Conservation (phyloP, 2,329 filamentous ascomycete species). For the Neopestalotiopsis sp. region DNA sequence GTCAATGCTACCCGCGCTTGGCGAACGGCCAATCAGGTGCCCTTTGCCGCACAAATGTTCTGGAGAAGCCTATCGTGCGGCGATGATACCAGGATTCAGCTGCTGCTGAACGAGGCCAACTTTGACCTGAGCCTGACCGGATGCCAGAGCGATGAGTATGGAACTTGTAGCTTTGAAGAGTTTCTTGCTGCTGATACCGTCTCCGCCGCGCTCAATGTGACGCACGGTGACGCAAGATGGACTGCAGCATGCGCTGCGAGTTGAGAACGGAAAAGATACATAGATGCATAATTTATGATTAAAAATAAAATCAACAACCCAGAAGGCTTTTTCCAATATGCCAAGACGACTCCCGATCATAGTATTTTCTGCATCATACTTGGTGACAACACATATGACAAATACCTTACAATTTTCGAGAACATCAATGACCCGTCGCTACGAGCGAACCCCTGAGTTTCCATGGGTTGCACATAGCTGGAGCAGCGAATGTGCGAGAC, state of each 20-base stretch:
- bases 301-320: not conserved
- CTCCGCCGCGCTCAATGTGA: slow-evolving; percentile 24
- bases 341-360: no score
- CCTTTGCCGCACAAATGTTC: slow-evolving; percentile 29
- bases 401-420: no score
- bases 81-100: slow-evolving; percentile 24
- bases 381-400: no score
- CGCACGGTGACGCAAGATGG: slow-evolving; percentile 27
- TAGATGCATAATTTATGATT: not conserved
- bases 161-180: slow-evolving; percentile 25
- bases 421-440: no score
- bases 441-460: no score
- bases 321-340: no score
- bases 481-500: no score
- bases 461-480: no score
- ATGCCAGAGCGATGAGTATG: slow-evolving; percentile 27
- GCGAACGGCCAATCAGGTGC: slow-evolving; percentile 26
- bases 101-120: slow-evolving; percentile 29
- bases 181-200: slow-evolving; percentile 24
- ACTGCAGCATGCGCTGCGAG: slow-evolving; percentile 19
- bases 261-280: not conserved
- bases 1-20: slow-evolving; percentile 25
- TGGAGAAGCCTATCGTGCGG: slow-evolving; percentile 26
- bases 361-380: no score
- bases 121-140: slow-evolving; percentile 26